These are phyloP conservation scores for Cryptococcus deneoformans DNA, from an alignment of 1,284 basidiomycete species.

Conservation along the genomic window DNA sequence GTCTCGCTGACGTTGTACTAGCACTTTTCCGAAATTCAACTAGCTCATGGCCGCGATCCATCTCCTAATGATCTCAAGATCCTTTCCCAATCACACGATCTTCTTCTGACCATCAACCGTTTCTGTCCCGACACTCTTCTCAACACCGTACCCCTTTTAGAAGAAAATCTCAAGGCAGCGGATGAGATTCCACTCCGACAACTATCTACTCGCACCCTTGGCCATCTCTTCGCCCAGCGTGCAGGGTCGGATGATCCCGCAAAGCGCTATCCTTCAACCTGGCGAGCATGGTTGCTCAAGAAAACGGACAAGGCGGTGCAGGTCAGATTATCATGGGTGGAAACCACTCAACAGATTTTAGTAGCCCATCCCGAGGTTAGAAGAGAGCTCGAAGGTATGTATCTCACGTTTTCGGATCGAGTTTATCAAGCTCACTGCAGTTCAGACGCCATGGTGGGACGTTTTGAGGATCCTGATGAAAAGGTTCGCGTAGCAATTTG, in stretches of 20 bases:
- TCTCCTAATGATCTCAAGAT: slow-evolving; percentile 57
- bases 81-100: slow-evolving; percentile 62
- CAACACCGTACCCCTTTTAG: slow-evolving; percentile 89
- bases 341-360: slow-evolving; percentile 64
- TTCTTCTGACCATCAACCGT: slow-evolving; percentile 79
- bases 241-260: slow-evolving; percentile 60
- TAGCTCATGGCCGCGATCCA: slow-evolving; percentile 53
- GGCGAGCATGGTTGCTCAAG: slow-evolving; percentile 79
- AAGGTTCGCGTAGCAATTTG: slow-evolving; percentile 83
- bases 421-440: neutral
- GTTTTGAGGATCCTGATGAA: slow-evolving; percentile 85
- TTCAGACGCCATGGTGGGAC: slow-evolving; percentile 63
- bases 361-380: slow-evolving; percentile 65
- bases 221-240: slow-evolving; percentile 81
- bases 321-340: slow-evolving; percentile 77
- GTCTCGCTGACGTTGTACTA: slow-evolving; percentile 16
- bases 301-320: slow-evolving; percentile 70
- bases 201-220: slow-evolving; percentile 78
- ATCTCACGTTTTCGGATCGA: neutral
- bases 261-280: slow-evolving; percentile 75
- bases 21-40: slow-evolving; percentile 86
- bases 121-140: slow-evolving; percentile 77
- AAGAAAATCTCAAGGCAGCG: slow-evolving; percentile 81
- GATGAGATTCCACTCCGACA: slow-evolving; percentile 65
- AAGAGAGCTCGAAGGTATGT: slow-evolving; percentile 66